phyloP scores from a whole-genome alignment of 2,329 filamentous ascomycete species.

The Diaporthe destruens region DNA sequence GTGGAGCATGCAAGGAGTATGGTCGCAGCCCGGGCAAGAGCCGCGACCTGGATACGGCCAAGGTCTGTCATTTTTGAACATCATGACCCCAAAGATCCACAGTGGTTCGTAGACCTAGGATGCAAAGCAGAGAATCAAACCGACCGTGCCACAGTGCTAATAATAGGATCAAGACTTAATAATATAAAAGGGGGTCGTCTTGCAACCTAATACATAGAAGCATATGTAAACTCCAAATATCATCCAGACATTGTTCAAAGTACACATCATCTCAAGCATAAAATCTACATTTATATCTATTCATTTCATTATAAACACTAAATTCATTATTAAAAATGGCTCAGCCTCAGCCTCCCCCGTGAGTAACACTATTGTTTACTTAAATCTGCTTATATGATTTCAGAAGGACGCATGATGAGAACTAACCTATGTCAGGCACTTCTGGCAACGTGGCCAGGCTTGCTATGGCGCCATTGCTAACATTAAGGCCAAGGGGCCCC shows the following conservation, averaged over 20 bases:
- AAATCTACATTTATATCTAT: neutral
- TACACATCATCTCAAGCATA: neutral
- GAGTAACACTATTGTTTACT: neutral
- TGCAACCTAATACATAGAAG: neutral
- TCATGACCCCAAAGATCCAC: neutral
- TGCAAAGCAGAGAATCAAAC: slow-evolving; percentile 1
- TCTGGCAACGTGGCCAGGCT: neutral
- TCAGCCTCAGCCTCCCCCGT: neutral
- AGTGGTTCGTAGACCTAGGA: neutral
- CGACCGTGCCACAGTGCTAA: neutral
- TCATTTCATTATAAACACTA: neutral
- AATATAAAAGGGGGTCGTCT: neutral
- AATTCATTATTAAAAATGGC: neutral
- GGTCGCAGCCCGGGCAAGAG: neutral
- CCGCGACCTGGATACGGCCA: neutral
- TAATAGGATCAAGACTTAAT: neutral
- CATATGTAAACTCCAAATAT: neutral
- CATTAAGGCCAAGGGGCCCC: neutral
- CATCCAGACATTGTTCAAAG: neutral
- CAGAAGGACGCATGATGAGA: neutral
- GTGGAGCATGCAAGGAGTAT: neutral
- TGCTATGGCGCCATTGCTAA: neutral
- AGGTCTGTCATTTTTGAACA: neutral
- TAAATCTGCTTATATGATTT: neutral
- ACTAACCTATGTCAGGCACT: slow-evolving; percentile 1